Percentiles rank a stretch among this genome's conserved stretches.
phyloP scores from a whole-genome alignment of 2,329 filamentous ascomycete species.

The Daldinia sp. region DNA sequence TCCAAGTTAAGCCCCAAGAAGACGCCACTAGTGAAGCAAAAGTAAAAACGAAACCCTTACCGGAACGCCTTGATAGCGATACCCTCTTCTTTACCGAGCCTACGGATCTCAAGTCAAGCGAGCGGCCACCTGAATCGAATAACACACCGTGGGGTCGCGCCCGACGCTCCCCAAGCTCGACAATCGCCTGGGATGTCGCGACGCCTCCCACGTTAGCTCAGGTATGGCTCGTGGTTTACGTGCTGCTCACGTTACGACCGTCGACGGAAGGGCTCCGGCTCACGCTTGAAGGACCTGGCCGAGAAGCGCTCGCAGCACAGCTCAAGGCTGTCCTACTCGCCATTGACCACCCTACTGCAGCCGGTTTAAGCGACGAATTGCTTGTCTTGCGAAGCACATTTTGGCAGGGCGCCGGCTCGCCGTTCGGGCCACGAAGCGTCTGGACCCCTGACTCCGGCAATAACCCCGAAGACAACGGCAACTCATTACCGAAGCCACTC shows the following conservation, averaged over 20 bases:
- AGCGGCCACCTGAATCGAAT: slow-evolving; percentile 59
- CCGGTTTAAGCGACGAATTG: slow-evolving; percentile 44
- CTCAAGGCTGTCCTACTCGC: slow-evolving; percentile 59
- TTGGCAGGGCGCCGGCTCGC: slow-evolving; percentile 75
- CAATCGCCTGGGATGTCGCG: slow-evolving; percentile 54
- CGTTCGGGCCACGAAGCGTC: slow-evolving; percentile 68
- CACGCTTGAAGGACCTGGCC: slow-evolving; percentile 52
- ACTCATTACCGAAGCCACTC: slow-evolving; percentile 49
- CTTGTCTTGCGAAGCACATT: slow-evolving; percentile 64
- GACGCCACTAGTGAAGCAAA: slow-evolving; percentile 32
- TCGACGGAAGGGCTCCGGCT: slow-evolving; percentile 59
- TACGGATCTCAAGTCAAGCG: slow-evolving; percentile 57
- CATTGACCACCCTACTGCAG: slow-evolving; percentile 55
- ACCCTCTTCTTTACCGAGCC: slow-evolving; percentile 57
- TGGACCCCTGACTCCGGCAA: slow-evolving; percentile 62
- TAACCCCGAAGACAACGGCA: slow-evolving; percentile 21
- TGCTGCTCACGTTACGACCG: slow-evolving; percentile 60
- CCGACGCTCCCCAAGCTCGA: slow-evolving; percentile 59
- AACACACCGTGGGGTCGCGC: slow-evolving; percentile 66
- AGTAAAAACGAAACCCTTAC: slow-evolving; percentile 41
- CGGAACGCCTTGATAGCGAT: slow-evolving; percentile 48
- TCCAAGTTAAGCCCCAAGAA: slow-evolving; percentile 47
- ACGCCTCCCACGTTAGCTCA: slow-evolving; percentile 57
- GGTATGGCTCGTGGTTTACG: slow-evolving; percentile 62
- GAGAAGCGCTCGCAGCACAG: slow-evolving; percentile 47